Evolutionary conservation across 192 early-diverging fungal genomes (phyloP).

Genomic region (Coemansia biformis): DNA sequence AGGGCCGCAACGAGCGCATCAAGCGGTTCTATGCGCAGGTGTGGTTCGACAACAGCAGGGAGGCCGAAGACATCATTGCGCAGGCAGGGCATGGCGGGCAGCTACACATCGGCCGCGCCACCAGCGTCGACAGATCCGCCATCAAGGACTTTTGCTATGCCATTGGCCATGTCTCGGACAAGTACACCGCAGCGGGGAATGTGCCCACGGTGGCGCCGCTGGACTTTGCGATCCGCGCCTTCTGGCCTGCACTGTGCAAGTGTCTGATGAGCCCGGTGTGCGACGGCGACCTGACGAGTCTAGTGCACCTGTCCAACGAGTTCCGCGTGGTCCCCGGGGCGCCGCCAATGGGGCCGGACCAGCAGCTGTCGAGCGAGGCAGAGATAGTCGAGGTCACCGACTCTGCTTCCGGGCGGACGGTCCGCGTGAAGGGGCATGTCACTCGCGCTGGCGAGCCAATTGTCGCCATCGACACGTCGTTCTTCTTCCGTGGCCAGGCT

Average conservation of each 20-base stretch:
- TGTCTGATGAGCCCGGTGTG: slow-evolving; percentile 84
- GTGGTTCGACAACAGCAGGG: slow-evolving; percentile 17
- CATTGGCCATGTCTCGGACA: slow-evolving; percentile 58
- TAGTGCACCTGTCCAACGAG: slow-evolving; percentile 88
- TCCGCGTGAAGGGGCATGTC: slow-evolving; percentile 74
- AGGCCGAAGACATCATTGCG: slow-evolving; percentile 2
- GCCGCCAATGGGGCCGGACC: slow-evolving; percentile 58
- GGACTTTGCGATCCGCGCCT: slow-evolving; percentile 90
- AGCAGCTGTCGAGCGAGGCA: slow-evolving; percentile 68
- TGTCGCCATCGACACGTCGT: slow-evolving; percentile 72
- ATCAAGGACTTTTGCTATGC: slow-evolving; percentile 80
- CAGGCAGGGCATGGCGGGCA: neutral
- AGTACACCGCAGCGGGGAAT: slow-evolving; percentile 29
- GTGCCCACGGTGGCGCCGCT: slow-evolving; percentile 55
- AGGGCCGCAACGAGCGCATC: slow-evolving; percentile 70
- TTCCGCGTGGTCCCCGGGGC: slow-evolving; percentile 68
- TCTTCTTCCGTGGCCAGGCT: slow-evolving; percentile 78
- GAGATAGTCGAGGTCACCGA: slow-evolving; percentile 74
- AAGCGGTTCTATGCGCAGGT: slow-evolving; percentile 52
- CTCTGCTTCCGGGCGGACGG: slow-evolving; percentile 74
- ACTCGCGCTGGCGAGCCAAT: slow-evolving; percentile 55
- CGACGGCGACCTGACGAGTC: slow-evolving; percentile 78
- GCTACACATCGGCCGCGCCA: neutral
- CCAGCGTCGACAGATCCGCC: slow-evolving; percentile 32
- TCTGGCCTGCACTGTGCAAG: slow-evolving; percentile 82